Evolutionary conservation across 176 grass and related monocot species (phyloP).

Genomic region (Triticum monococcum): DNA sequence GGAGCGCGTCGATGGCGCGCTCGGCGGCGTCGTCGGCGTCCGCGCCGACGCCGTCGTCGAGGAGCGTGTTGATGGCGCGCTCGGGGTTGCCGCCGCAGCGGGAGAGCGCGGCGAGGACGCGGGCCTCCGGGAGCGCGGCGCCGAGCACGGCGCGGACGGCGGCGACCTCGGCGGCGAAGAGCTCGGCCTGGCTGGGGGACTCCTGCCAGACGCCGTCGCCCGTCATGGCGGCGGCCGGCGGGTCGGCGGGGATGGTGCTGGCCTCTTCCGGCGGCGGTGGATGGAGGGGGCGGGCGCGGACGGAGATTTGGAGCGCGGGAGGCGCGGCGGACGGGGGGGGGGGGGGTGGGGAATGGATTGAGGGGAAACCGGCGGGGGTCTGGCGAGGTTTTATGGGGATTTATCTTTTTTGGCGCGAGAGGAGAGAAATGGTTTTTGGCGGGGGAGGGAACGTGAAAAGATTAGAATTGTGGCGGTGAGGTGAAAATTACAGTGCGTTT

Average conservation of each 20-base stretch:
- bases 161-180: slow-evolving; percentile 60
- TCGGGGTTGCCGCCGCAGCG: slow-evolving; percentile 53
- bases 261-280: background rate
- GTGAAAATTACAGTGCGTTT: background rate
- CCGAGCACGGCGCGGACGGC: slow-evolving; percentile 60
- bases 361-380: background rate
- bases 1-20: background rate
- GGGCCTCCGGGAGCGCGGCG: background rate
- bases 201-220: slow-evolving; percentile 5
- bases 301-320: background rate
- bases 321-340: background rate
- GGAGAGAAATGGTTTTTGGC: background rate
- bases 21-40: background rate
- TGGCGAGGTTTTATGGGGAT: slow-evolving; percentile 8
- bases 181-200: slow-evolving; percentile 29
- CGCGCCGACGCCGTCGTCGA: slow-evolving; percentile 6
- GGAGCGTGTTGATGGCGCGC: slow-evolving; percentile 69
- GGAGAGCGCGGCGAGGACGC: slow-evolving; percentile 53
- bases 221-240: slow-evolving; percentile 20
- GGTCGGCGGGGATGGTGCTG: too few relatives aligned
- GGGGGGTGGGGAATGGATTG: background rate
- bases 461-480: background rate
- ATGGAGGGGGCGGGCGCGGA: background rate
- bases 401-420: slow-evolving; percentile 11
- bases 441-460: background rate